phyloP scores from a whole-genome alignment of 805 yeast genomes.

The Kazachstania psychrophila region DNA sequence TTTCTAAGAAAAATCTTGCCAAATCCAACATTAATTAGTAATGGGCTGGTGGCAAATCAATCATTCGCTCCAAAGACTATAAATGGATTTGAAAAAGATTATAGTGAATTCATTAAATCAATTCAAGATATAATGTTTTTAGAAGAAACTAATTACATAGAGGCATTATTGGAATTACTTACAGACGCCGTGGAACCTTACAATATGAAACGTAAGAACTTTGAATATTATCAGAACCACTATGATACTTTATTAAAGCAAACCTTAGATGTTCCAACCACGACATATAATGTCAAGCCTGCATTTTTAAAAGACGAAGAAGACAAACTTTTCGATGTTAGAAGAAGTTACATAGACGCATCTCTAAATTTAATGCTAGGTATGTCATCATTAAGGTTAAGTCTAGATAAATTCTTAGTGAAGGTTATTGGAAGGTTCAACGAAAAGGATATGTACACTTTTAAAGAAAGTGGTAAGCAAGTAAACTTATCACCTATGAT shows the following conservation, averaged over 20 bases:
- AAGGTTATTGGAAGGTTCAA: slow-evolving; percentile 9
- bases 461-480: slow-evolving; percentile 11
- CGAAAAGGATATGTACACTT: slow-evolving; percentile 20
- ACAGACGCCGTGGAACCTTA: slow-evolving; percentile 42
- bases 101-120: slow-evolving; percentile 11
- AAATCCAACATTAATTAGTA: slow-evolving; percentile 37
- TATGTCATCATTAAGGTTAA: slow-evolving; percentile 29
- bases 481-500: slow-evolving; percentile 6
- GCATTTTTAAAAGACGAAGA: slow-evolving; percentile 60
- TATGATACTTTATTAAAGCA: slow-evolving; percentile 51
- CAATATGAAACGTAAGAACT: slow-evolving; percentile 44
- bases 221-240: slow-evolving; percentile 52
- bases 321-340: slow-evolving; percentile 53
- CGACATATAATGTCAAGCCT: slow-evolving; percentile 40
- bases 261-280: slow-evolving; percentile 42
- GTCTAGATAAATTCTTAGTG: slow-evolving; percentile 16
- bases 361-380: slow-evolving; percentile 48
- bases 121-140: slow-evolving; percentile 10
- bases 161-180: slow-evolving; percentile 9
- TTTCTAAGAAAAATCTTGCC: slow-evolving; percentile 41
- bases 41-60: slow-evolving; percentile 57
- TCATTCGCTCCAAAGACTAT: slow-evolving; percentile 43
- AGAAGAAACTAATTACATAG: slow-evolving; percentile 10
- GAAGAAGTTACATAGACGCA: slow-evolving; percentile 52
- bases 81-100: slow-evolving; percentile 12